Conservation (phyloP, 1,139 yeast species). For the Saccharomyces hybrid region DNA sequence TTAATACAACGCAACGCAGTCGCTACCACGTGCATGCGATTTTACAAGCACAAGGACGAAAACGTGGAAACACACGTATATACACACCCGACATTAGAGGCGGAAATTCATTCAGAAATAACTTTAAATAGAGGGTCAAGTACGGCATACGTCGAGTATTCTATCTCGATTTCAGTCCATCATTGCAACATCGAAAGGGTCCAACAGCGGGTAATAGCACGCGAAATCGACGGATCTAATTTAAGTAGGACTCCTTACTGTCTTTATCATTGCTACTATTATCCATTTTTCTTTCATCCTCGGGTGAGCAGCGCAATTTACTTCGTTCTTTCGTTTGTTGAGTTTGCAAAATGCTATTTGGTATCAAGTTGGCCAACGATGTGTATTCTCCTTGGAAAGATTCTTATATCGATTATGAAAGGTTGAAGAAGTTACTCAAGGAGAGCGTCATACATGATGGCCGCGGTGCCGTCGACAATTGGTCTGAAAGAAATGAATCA, state of each 20-base stretch:
- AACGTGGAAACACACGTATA: background rate
- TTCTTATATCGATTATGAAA: slow-evolving; percentile 72
- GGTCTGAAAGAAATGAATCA: slow-evolving; percentile 81
- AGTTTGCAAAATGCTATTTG: slow-evolving; percentile 61
- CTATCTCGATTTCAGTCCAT: background rate
- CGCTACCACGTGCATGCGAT: background rate
- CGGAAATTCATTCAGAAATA: background rate
- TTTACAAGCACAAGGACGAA: background rate
- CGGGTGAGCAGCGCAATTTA: background rate
- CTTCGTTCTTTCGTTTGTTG: background rate
- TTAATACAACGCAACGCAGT: background rate
- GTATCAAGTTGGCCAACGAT: slow-evolving; percentile 74
- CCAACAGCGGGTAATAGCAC: background rate
- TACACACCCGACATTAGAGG: background rate
- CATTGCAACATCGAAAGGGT: background rate
- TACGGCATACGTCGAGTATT: background rate
- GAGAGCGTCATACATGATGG: slow-evolving; percentile 35
- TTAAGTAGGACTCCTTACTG: background rate
- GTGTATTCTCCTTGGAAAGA: slow-evolving; percentile 84
- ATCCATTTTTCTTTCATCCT: background rate
- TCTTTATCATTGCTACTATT: background rate
- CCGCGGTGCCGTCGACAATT: slow-evolving; percentile 35
- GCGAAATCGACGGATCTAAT: background rate
- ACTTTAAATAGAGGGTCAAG: background rate
- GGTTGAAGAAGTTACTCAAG: slow-evolving; percentile 70